phyloP scores from a whole-genome alignment of 352 stramenopile species.

The Phytophthora fragariae region DNA sequence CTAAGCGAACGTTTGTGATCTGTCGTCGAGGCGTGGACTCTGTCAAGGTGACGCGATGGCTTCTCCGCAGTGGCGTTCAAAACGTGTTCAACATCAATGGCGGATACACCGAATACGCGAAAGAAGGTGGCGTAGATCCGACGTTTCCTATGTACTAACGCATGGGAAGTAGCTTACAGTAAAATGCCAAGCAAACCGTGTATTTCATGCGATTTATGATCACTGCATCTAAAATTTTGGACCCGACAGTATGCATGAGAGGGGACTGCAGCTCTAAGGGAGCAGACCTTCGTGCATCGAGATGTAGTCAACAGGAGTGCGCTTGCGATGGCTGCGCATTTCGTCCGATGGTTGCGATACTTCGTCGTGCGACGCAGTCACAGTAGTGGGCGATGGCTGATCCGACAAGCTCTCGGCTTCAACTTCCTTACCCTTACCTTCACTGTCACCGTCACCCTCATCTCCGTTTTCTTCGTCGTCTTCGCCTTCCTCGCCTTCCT shows the following conservation, averaged over 20 bases:
- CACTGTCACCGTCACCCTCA: conserved; percentile 21
- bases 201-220: conserved; percentile 35
- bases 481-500: conserved; percentile 26
- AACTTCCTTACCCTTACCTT: conserved; percentile 2
- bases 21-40: conserved; percentile 86
- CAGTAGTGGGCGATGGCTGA: conserved; percentile 33
- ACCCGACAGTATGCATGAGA: conserved; percentile 3
- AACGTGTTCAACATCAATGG: conserved; percentile 73
- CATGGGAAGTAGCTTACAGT: background rate
- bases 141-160: conserved; percentile 81
- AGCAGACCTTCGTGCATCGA: conserved; percentile 71
- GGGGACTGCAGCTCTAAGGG: conserved; percentile 12
- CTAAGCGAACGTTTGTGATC: conserved; percentile 60
- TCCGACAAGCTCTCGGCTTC: conserved; percentile 18
- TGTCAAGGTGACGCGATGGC: conserved; percentile 59
- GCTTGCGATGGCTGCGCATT: conserved; percentile 34
- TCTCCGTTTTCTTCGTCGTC: background rate
- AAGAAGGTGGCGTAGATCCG: conserved; percentile 45
- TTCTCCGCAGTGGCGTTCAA: conserved; percentile 51
- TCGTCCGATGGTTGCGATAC: conserved; percentile 19
- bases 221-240: conserved; percentile 32
- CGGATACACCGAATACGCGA: conserved; percentile 74
- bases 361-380: conserved; percentile 31
- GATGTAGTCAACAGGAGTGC: conserved; percentile 56
- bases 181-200: conserved; percentile 14